Base-by-base conservation (phyloP, 164 flowering plant genomes). In the Vitis cinerea region DNA sequence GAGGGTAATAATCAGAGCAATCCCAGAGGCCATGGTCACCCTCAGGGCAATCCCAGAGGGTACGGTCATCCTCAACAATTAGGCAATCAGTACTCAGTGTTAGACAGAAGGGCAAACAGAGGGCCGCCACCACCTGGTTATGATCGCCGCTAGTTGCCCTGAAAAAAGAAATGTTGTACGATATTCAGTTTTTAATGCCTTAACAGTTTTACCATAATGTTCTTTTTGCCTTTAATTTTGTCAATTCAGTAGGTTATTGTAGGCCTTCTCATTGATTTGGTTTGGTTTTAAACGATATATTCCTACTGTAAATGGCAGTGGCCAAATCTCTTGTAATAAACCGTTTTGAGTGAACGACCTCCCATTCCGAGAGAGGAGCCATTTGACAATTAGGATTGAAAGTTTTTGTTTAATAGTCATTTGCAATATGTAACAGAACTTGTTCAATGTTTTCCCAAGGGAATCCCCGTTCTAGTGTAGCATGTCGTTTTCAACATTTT, bases 81-180 rank as follows among this genome's bases (percentile, higher is more conserved):
- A 9, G 74, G 76, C 3, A 89, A 87, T 58, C 76, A 74, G 13
- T 87, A 61, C 62, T 64, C 88, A 16, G 72, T 72, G 11, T 71
- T 81, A 47, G 82, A 75, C 30, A 75, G 87, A 74, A 81, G 79
- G 49, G 55, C 51, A 2, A 74, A 69, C 65, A 73, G 85, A 69
- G 59, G 83, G 65, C 85, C 81, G 44, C 80, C 78, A 8, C 76
- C 72, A 1, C 79, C 83, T 48, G 81, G 78, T 9, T 63, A 77
- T 30, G 55, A 70, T 51, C 73, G 53, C 37, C 63, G 69, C 47
- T 78, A 72, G 61, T 29, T 52, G n/a, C 65, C 54, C 15, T 31
- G 29, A 2, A 19, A 2, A 19, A 13, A 15, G 13, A 10, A 12
- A 9, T 17, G 67, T 71, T 77, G 78, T 80, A 72, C 66, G 17